These are phyloP conservation scores for Coemansia sp. DNA, from an alignment of 192 early-diverging fungal species.

Conservation along the genomic window DNA sequence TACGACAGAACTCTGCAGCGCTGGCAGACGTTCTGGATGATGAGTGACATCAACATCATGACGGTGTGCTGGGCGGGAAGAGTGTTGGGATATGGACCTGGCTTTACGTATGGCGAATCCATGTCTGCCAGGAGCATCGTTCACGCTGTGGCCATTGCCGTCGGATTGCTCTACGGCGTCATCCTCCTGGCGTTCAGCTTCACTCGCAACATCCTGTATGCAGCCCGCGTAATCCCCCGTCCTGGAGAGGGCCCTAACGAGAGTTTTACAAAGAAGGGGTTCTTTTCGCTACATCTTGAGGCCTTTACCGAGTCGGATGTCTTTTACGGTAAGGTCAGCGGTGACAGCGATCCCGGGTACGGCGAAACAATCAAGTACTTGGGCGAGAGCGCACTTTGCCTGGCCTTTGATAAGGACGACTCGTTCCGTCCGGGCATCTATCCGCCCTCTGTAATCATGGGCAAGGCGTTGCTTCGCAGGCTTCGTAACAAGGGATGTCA, in stretches of 20 bases:
- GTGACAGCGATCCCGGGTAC: constrained; percentile 78
- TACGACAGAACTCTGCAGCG: constrained; percentile 42
- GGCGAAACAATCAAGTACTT: constrained; percentile 77
- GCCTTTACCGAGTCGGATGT: constrained; percentile 24
- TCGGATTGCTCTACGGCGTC: constrained; percentile 37
- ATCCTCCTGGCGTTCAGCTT: constrained; percentile 48
- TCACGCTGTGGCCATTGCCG: constrained; percentile 48
- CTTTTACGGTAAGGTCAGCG: constrained; percentile 52
- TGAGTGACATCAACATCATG: constrained; percentile 38
- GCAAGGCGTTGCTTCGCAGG: constrained; percentile 65
- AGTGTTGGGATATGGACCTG: constrained; percentile 54
- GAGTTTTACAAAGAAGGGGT: constrained; percentile 54
- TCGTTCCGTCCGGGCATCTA: constrained; percentile 68
- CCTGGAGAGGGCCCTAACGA: constrained; percentile 74
- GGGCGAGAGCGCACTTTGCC: constrained; percentile 73
- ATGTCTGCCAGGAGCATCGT: constrained; percentile 54
- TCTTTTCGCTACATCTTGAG: constrained; percentile 43
- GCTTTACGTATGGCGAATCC: constrained; percentile 66
- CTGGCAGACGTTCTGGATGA: constrained; percentile 56
- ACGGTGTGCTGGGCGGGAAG: constrained; percentile 30
- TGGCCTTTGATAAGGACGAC: constrained; percentile 62
- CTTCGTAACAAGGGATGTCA: constrained; percentile 63
- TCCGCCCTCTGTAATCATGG: constrained; percentile 81
- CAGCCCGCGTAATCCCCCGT: constrained; percentile 59
- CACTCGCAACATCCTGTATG: constrained; percentile 52